These are phyloP conservation scores for Fusarium guadeloupense DNA, from an alignment of 2,329 filamentous ascomycete genomes.

Conservation along the genomic window DNA sequence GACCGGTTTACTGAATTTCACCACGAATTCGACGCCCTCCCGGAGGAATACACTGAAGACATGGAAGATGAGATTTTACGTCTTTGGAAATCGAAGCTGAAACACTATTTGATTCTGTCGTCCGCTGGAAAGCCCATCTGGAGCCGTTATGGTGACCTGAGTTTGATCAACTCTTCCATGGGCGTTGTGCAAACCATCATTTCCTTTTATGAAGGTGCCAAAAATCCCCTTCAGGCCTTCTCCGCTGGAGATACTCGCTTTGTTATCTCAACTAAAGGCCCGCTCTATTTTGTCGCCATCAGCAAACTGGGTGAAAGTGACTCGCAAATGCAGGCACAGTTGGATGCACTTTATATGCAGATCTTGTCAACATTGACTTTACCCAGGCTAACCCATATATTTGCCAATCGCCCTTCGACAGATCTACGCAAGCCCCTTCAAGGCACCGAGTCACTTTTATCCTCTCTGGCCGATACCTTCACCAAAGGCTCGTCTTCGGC, in stretches of 20 bases:
- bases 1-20: conserved; percentile 73
- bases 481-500: conserved; percentile 91
- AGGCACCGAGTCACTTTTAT: conserved; percentile 90
- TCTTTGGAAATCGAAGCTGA: conserved; percentile 90
- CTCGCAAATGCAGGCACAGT: conserved; percentile 82
- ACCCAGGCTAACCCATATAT: conserved; percentile 85
- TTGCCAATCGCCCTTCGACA: conserved; percentile 89
- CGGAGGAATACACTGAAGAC: conserved; percentile 58
- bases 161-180: conserved; percentile 91
- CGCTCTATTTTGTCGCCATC: conserved; percentile 92
- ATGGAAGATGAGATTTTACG: conserved; percentile 67
- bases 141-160: conserved; percentile 91
- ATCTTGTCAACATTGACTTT: conserved; percentile 95
- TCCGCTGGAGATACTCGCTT: conserved; percentile 88
- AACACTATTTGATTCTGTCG: conserved; percentile 96
- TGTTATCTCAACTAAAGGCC: conserved; percentile 83
- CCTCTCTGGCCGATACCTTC: conserved; percentile 92
- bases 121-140: conserved; percentile 97
- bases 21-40: conserved; percentile 80
- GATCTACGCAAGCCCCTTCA: conserved; percentile 90
- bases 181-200: conserved; percentile 97
- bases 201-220: conserved; percentile 87
- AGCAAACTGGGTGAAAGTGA: conserved; percentile 94
- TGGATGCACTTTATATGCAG: conserved; percentile 97
- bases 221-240: conserved; percentile 82